Conservation (phyloP, 176 grass and related monocot genomes). For the Poa pratensis region DNA sequence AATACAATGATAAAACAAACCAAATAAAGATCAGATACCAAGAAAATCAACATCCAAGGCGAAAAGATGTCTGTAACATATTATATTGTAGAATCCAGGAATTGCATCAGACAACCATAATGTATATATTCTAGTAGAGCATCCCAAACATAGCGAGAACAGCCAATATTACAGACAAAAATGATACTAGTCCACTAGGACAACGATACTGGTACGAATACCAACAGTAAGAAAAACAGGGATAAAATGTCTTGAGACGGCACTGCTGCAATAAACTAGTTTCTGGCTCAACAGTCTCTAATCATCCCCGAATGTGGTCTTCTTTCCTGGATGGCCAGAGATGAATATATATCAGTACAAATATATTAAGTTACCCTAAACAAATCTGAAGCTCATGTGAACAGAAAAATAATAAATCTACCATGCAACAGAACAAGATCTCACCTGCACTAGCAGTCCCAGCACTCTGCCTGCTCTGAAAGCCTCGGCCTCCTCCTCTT, state of each 20-base stretch:
- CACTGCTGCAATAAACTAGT: background rate
- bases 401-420: no score
- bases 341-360: background rate
- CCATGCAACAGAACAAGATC: no score
- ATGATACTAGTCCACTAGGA: background rate
- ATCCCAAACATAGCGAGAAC: background rate
- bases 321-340: constrained; percentile 59
- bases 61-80: background rate
- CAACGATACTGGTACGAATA: constrained; percentile 21
- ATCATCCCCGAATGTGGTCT: constrained; percentile 67
- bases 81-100: constrained; percentile 1
- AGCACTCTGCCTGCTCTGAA: constrained; percentile 46
- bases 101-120: background rate
- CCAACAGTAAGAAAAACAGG: background rate
- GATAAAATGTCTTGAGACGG: background rate
- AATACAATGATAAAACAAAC: no score
- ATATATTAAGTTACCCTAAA: no score
- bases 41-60: no score
- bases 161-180: constrained; percentile 37
- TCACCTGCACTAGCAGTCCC: constrained; percentile 67
- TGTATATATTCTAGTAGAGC: background rate
- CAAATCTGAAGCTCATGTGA: no score
- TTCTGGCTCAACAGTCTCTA: background rate
- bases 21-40: no score
- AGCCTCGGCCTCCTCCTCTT: constrained; percentile 47